Base-by-base conservation (phyloP, 495 filamentous ascomycete genomes). In the Aspergillus homomorphus region DNA sequence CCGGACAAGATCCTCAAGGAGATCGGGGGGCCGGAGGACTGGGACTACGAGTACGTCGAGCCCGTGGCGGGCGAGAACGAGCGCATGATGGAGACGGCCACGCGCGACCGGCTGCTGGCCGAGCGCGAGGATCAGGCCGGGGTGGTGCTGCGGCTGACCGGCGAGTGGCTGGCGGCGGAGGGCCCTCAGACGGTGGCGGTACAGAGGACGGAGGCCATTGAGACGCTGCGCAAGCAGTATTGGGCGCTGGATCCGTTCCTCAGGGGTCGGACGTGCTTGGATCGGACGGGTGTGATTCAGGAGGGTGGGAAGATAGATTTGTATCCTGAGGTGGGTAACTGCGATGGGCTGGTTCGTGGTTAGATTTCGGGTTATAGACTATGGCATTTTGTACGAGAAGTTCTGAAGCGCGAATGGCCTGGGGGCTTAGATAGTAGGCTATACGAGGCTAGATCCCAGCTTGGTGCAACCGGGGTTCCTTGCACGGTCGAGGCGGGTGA, bases 21-120 rank as follows among this genome's bases (percentile, higher is more conserved):
- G 51, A 77, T 96, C 14, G 91, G 90, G 21, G 94, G 93, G 53
- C 78, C 85, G 20, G 92, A 96, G 57, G 80, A 90, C 58, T 96
- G 88, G 85, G 71, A 77, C 14, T 97, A 96, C 72, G 55, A 78
- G 33, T 98, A 93, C 70, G 77, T 87, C 42, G 91, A 96, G 73
- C 90, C 93, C 0, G 62, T 75, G 0, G 66, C 80, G 0, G 84
- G 81, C 22, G 94, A 97, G 72, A 93, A 95, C 63, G 75, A 75
- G 21, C 66, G 62, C 54, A 87, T 94, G 82, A 77, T 80, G 26
- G 89, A 96, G 61, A 77, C 78, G 0, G 78, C 69, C 4, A 81
- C 84, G 3, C 77, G 81, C 38, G 82, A 87, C 26, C 76, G 77
- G 8, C 69, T 96, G 14, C 68, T 81, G 7, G 71, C 64, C n/a